Evolutionary conservation across 352 stramenopile species (phyloP), one percentile per base, ranked within the genome.

Genomic region (Phytophthora brassicae): DNA sequence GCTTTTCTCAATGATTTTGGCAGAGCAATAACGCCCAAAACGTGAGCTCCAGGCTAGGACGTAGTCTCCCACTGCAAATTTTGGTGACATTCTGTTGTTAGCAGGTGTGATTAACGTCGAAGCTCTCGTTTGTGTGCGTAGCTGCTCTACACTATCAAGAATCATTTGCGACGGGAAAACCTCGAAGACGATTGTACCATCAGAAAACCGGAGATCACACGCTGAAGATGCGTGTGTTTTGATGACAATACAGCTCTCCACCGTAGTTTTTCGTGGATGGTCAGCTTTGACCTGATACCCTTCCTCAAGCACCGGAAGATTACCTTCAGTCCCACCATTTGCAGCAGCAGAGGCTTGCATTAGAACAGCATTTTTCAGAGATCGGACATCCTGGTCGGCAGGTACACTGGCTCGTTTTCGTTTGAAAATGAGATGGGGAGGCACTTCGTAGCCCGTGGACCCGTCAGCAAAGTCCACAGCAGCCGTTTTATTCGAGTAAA

Each of bases 121-220:
- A 28, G 57, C 13, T 49, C 59, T 63, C 7, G 24, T 50, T 6
- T 57, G 33, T 20, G 24, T 57, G 17, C 48, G 59, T 39, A 66
- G 65, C 13, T 69, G 52, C 43, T 69, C 53, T 8, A 62, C 46
- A 12, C 56, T 74, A 43, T 91, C 80, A 12, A 90, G 58, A 12
- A 90, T 84, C 83, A 92, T 92, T 66, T 92, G 83, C 8, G 83
- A 89, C 7, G 83, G 83, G 35, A 88, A 92, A 5, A 92, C 79
- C 17, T 88, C 77, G 17, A 90, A 89, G 6, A 79, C 68, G 35
- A 92, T 92, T 11, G 81, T 92, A n/a, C 83, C 83, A 42, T 92
- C 83, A 3, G 75, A 77, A 63, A 92, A 92, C 3, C 79, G 81
- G 13, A 92, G 35, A 35, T 92, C 83, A 54, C 80, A 92, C 1